Percentiles rank a stretch among this genome's conserved stretches.
phyloP scores from a whole-genome alignment of 2,329 filamentous ascomycete genomes.

The Ceratocystis papillata region DNA sequence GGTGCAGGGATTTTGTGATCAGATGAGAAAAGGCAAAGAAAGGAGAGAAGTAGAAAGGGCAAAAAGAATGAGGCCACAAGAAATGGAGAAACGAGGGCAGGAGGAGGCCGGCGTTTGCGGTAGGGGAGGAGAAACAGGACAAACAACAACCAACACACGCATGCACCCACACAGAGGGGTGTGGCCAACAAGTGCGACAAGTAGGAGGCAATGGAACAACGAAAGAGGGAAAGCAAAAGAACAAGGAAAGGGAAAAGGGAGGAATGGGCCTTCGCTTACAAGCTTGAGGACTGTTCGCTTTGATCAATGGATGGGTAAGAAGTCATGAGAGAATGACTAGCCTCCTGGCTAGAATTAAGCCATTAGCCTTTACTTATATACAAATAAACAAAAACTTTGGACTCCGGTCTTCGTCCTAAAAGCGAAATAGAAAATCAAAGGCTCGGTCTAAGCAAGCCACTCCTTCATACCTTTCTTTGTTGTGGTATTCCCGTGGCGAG shows the following conservation, averaged over 20 bases:
- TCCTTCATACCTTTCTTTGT: neutral
- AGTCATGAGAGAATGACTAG: neutral
- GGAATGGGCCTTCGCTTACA: neutral
- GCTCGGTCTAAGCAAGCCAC: neutral
- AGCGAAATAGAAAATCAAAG: neutral
- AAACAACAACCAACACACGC: neutral
- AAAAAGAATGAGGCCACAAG: conserved; percentile 11
- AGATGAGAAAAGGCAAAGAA: conserved; percentile 8
- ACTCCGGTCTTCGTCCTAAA: neutral
- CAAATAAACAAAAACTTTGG: neutral
- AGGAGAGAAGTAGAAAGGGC: neutral
- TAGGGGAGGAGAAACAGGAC: neutral
- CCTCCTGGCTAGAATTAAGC: neutral
- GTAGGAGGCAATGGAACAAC: neutral
- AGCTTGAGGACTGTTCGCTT: neutral
- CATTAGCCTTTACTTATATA: neutral
- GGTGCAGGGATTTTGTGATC: conserved; percentile 20
- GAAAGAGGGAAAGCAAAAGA: neutral
- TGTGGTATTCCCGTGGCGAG: conserved; percentile 2
- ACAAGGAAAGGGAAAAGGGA: neutral
- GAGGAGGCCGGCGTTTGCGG: neutral
- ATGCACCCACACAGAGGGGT: neutral
- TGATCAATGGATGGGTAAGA: conserved; percentile 7
- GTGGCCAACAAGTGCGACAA: conserved; percentile 3
- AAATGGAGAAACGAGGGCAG: conserved; percentile 16